Evolutionary conservation across 129 eudicot species (phyloP), one percentile per base, ranked within the genome.

Genomic region (Helichrysum umbraculigerum): DNA sequence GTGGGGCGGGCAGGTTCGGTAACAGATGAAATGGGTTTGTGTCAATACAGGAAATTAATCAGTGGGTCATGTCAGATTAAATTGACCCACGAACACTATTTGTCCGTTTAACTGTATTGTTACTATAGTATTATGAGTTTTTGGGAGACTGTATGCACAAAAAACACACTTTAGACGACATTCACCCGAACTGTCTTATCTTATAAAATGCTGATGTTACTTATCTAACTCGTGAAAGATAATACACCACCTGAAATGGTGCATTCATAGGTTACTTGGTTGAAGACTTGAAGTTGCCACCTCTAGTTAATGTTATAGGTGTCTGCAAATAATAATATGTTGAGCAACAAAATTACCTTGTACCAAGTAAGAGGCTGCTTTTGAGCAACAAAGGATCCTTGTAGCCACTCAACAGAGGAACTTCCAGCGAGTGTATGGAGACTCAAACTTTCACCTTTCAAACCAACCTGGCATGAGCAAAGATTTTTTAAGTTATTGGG

Each of bases 311-410:
- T 25, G 28, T 25, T 25, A 25, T 25, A 25, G 28, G 28, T 25
- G 28, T 25, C 28, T 25, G 28, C 28, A 25, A 25, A 0, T 25
- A 25, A 25, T 25, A 25, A 25, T 25, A 25, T 25, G 29, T 29
- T 73, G 37, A 66, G 41, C 63, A 71, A 5, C 51, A 73, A 30
- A 30, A 32, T 78, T 76, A 93, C 98, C 98, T 93, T 93, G 85
- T 88, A 90, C 98, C 98, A 93, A 56, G 98, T 87, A 19, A 93
- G 84, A 54, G 98, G 89, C 66, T 88, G 96, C 68, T 81, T 93
- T 60, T 85, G 92, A 83, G 90, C 96, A 80, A 88, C 78, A 20
- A 77, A 78, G 59, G 92, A 76, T 78, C 86, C 90, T 57, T 79
- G 67, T 63, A 78, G 81, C 98, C 98, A 93, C 61, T 87, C 88